Evolutionary conservation across 768 basidiomycete species (phyloP), one percentile per base, ranked within the genome.

Genomic region (Cystobasidium ongulense): DNA sequence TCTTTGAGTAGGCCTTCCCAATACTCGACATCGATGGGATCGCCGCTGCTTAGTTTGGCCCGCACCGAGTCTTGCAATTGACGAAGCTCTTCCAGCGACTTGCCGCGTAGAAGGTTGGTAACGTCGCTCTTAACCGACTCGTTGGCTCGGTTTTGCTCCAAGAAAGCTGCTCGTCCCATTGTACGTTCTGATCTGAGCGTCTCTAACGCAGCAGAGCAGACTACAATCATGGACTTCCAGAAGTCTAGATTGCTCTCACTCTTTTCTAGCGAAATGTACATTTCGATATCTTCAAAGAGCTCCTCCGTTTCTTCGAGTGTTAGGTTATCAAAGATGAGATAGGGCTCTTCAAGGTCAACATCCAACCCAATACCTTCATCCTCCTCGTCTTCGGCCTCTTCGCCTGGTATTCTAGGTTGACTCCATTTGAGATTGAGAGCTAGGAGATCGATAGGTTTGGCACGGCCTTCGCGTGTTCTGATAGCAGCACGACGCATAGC

Each of bases 191-290:
- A 77, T 86, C 87, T 78, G 1, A 94, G 86, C 46, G 86, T 85
- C 62, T 96, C 92, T 33, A 97, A 80, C 23, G 89, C 88, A 80
- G 95, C 90, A 78, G 92, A 91, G 82, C 92, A 96, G 1, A 99
- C 89, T 10, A 95, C 90, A 87, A 94, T 90, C 92, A 99, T 96
- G 78, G 96, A 90, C 91, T 96, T 78, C 96, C 96, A 99, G 81
- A 98, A 99, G 77, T 99, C 95, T 72, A 96, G 86, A 80, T 94
- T 95, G 63, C 87, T 84, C 11, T 92, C 88, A 5, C 86, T 84
- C 75, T 88, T 87, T 80, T 99, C 96, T 25, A 99, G 84, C 10
- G 87, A 85, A 41, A 99, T 84, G 79, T 98, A 98, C 76, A 87
- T 87, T 81, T 93, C 88, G 76, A 99, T 97, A 80, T 98, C 94